Percentiles rank a stretch among this genome's conserved stretches.
Evolutionary conservation across 495 filamentous ascomycete species (phyloP).

Genomic region (Glarea lozoyensis): DNA sequence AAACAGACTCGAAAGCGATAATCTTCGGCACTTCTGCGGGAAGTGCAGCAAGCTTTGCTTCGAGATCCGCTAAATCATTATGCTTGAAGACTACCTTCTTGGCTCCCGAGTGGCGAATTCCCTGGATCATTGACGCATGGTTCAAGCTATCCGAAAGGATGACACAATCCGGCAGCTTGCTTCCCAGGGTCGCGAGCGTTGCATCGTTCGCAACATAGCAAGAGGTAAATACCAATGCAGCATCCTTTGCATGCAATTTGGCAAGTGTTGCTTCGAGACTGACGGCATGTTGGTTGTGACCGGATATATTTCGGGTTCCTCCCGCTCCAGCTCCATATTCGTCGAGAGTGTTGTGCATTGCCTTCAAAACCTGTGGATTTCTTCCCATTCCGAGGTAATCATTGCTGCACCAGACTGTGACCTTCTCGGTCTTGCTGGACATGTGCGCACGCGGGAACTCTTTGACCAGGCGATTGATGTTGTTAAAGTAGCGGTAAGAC

Average conservation of each 20-base stretch:
- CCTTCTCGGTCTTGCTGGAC: constrained; percentile 71
- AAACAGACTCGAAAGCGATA: constrained; percentile 96
- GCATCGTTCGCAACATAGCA: constrained; percentile 99
- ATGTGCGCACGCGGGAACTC: constrained; percentile 95
- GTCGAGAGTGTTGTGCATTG: constrained; percentile 92
- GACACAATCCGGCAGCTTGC: constrained; percentile 92
- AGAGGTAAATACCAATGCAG: constrained; percentile 87
- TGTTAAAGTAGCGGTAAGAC: constrained; percentile 99
- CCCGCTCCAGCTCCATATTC: constrained; percentile 93
- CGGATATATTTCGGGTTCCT: constrained; percentile 94
- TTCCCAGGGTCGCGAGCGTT: constrained; percentile 89
- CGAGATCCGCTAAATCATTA: constrained; percentile 85
- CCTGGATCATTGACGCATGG: constrained; percentile 98
- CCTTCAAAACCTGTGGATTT: constrained; percentile 75
- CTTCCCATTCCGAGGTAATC: constrained; percentile 98
- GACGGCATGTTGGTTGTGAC: constrained; percentile 92
- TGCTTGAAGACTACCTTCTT: constrained; percentile 98
- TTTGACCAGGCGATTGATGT: constrained; percentile 96
- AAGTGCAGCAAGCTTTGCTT: constrained; percentile 81
- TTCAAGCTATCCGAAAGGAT: constrained; percentile 93
- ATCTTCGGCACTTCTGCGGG: constrained; percentile 85
- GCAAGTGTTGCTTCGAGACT: constrained; percentile 75
- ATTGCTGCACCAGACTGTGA: constrained; percentile 98
- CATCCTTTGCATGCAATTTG: constrained; percentile 82
- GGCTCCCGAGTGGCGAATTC: constrained; percentile 91